phyloP scores from a whole-genome alignment of 2,329 filamentous ascomycete genomes.

The Talaromyces islandicus region DNA sequence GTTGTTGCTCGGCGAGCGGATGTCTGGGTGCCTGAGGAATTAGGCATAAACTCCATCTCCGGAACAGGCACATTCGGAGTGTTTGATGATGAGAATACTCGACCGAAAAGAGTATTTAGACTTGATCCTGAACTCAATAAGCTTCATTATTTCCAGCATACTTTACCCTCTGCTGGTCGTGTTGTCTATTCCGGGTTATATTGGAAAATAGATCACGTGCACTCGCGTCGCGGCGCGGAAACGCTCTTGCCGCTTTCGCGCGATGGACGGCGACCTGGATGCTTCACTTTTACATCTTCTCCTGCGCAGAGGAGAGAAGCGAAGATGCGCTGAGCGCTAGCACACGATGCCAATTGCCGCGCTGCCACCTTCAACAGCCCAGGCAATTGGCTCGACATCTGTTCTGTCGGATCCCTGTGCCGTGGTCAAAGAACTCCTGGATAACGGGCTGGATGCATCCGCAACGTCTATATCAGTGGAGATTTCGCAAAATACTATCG shows the following conservation, averaged over 20 bases:
- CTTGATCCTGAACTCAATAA: background rate
- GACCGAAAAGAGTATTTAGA: background rate
- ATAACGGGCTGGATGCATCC: conserved; percentile 61
- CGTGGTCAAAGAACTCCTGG: conserved; percentile 59
- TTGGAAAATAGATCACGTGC: conserved; percentile 3
- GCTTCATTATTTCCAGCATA: background rate
- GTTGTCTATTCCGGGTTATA: background rate
- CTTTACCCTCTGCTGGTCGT: background rate
- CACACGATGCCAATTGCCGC: conserved; percentile 41
- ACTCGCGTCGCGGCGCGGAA: conserved; percentile 3
- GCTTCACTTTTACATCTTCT: background rate
- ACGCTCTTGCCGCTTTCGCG: conserved; percentile 3
- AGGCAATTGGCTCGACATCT: conserved; percentile 52
- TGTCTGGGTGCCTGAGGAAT: background rate
- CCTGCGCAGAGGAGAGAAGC: background rate
- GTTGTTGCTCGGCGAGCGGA: background rate
- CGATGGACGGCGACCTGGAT: background rate
- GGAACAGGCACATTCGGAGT: background rate
- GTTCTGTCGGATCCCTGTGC: conserved; percentile 52
- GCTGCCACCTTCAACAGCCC: conserved; percentile 37
- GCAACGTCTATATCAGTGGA: conserved; percentile 55
- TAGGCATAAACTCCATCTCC: background rate
- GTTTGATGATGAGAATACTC: background rate
- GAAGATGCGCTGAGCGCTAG: background rate
- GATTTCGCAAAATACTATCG: conserved; percentile 53